A percentile compares a stretch with the other conserved stretches of the same genome.
Evolutionary conservation across 1,284 basidiomycete species (phyloP).

Genomic region (Ceratobasidium sp.): DNA sequence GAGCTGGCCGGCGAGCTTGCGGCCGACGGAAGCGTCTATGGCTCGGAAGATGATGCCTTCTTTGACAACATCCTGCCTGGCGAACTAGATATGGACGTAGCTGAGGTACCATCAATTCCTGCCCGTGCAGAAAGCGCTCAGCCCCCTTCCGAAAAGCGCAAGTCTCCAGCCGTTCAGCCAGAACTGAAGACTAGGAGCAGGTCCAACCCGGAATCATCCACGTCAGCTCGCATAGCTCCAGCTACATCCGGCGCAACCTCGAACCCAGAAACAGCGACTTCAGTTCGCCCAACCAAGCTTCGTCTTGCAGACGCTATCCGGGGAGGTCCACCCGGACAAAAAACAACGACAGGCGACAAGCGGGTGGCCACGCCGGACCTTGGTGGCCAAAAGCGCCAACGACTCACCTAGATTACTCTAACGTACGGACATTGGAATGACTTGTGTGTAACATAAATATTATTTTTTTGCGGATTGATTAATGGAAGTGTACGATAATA

Average conservation of each 20-base stretch:
- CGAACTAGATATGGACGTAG: conserved; percentile 36
- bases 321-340: conserved; percentile 1
- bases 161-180: conserved; percentile 2
- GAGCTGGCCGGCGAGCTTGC: conserved; percentile 19
- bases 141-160: background rate
- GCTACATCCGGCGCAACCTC: background rate
- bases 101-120: conserved; percentile 16
- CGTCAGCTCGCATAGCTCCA: background rate
- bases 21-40: conserved; percentile 32
- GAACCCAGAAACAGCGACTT: conserved; percentile 1
- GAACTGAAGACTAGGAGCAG: background rate
- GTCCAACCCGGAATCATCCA: background rate
- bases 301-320: conserved; percentile 36
- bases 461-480: background rate
- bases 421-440: no score
- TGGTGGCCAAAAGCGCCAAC: conserved; percentile 28
- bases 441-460: no score
- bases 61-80: conserved; percentile 39
- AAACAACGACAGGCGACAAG: background rate
- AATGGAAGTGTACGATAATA: background rate
- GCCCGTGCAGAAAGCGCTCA: background rate
- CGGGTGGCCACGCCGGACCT: background rate
- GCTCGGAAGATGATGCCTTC: conserved; percentile 42
- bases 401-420: background rate
- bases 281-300: conserved; percentile 18